These are phyloP conservation scores for Sphagnum magellanicum DNA, from an alignment of 228 moss, liverwort and hornwort species.

Conservation along the genomic window DNA sequence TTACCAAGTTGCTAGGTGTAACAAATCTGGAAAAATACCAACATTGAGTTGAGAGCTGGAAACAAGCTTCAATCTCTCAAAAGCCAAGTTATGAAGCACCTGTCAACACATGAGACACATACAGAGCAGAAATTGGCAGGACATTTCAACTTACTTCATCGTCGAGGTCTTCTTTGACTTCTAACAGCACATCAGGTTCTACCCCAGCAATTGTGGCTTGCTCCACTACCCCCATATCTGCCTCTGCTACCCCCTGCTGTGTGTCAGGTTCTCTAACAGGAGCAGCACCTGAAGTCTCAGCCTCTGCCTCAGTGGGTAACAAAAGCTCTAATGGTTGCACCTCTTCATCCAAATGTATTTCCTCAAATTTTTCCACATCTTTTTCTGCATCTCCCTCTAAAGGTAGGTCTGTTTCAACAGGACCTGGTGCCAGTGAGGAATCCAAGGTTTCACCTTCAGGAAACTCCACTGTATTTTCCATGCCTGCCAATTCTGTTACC, in stretches of 20 bases:
- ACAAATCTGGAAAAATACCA: too few relatives aligned
- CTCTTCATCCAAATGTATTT: slow-evolving; percentile 33
- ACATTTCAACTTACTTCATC: too few relatives aligned
- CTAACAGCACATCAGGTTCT: slow-evolving; percentile 13
- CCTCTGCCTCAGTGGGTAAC: slow-evolving; percentile 19
- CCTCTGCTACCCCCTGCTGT: slow-evolving; percentile 36
- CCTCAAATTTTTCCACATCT: slow-evolving; percentile 16
- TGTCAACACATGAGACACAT: too few relatives aligned
- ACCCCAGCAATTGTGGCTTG: slow-evolving; percentile 40
- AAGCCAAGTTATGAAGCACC: too few relatives aligned
- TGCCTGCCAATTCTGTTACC: slow-evolving; percentile 13
- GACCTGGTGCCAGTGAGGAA: neutral
- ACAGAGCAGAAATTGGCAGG: too few relatives aligned
- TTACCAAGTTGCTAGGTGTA: too few relatives aligned
- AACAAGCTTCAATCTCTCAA: too few relatives aligned
- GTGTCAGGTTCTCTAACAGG: slow-evolving; percentile 17
- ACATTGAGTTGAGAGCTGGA: too few relatives aligned
- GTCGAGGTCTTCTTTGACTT: too few relatives aligned
- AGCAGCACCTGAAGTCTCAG: slow-evolving; percentile 1
- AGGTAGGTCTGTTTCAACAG: neutral
- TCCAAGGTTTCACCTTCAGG: slow-evolving; percentile 20
- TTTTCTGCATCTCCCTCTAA: neutral
- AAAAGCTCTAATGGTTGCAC: slow-evolving; percentile 26
- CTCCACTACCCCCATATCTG: slow-evolving; percentile 34
- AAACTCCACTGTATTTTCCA: slow-evolving; percentile 28